Base-by-base conservation (phyloP, 805 yeast genomes). In the Candida berthetii region DNA sequence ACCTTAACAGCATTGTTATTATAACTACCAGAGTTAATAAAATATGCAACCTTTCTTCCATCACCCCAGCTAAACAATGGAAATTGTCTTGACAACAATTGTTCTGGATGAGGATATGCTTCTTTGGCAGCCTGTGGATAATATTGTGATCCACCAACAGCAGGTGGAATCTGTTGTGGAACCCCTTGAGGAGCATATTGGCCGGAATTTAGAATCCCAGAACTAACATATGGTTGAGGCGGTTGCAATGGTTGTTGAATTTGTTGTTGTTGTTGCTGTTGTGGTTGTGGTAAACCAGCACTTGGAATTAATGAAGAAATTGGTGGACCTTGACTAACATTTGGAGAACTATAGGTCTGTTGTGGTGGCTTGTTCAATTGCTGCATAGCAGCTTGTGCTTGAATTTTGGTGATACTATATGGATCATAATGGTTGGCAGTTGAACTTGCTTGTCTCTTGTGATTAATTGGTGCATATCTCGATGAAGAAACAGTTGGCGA, bases 61-160 rank as follows among this genome's bases (percentile, higher is more conserved):
- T 62, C 64, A 22, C 77, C 67, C 84, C 93, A 88, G 43, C 73
- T 69, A 56, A 86, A 83, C 28, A 88, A 55, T 0, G 96, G 95
- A 61, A 83, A 84, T 55, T 85, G 95, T 41, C 84, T 69, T 37
- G 65, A 61, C 19, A 69, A 60, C 39, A 82, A 58, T 19, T 78
- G 74, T 39, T 73, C 74, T 7, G 85, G 83, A 45, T 79, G 73
- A 35, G 28, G 14, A 14, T 11, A 18, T 31, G 38, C 44, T 36
- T 24, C 45, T 19, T 34, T 40, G 11, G 13, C 16, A 40, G 9
- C 10, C 14, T 13, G 9, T 11, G 29, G 29, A 27, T 27, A 10
- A 4, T 31, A 38, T 13, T 35, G 38, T 5, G 28, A 27, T 7
- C 13, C 24, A 14, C 7, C 27, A 29, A 20, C 31, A 14, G 24